Evolutionary conservation across 2,329 filamentous ascomycete species (phyloP), one percentile per base, ranked within the genome.

Genomic region (Cryphonectria carpinicola): DNA sequence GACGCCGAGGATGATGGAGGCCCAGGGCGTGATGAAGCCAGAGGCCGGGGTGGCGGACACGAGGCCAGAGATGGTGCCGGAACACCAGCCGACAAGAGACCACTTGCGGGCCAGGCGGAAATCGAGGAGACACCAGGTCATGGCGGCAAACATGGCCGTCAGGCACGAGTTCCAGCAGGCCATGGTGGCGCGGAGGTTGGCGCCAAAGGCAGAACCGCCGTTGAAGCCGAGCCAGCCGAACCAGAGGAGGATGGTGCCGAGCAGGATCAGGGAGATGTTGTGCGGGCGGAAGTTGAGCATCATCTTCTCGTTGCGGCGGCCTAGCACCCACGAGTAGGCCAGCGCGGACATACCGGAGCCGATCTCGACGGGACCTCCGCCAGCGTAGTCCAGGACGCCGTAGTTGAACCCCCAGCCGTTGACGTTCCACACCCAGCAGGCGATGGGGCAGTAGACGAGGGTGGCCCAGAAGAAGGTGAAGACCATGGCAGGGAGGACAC

Each of bases 141-240:
- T 93, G 74, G 94, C 92, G 56, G 90, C 95, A 78, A 98, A 97
- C 85, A 94, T 94, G 80, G 94, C 95, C 52, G 94, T 96, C 78
- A 97, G 81, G 85, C 96, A 98, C 71, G 93, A 94, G 87, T 98
- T 98, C 95, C 95, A 99, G 89, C 93, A 97, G 69, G 96, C 95
- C 90, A 98, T 97, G 75, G 92, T 91, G 69, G 96, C 96, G 75
- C 96, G 93, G 68, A 98, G 87, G 85, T 98, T 98, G 75, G 95
- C 94, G 76, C 95, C 95, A 76, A 98, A 97, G 54, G 95, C 86
- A 35, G 95, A 98, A 74, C 96, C 96, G 77, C 95, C 96, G 86
- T 99, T 99, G 89, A 99, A 99, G 69, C 95, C 96, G 74, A 99
- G 87, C 96, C 96, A 99, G 78, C 96, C 96, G 78, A 98, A 98